phyloP scores from a whole-genome alignment of 805 yeast species.

The Blastobotrys peoriensis region DNA sequence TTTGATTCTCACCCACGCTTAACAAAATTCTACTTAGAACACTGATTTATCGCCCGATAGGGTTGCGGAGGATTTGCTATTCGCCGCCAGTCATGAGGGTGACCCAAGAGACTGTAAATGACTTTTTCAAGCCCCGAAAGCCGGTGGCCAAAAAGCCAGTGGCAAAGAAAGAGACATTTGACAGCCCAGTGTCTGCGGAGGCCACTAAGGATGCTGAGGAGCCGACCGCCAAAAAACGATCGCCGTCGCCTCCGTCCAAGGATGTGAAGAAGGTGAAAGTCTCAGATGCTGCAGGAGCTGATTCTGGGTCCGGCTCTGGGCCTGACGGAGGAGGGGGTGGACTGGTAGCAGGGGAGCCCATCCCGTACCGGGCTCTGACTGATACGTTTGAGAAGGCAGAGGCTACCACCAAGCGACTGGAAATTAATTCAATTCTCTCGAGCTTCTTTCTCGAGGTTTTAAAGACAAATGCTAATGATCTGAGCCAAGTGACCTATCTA shows the following conservation, averaged over 20 bases:
- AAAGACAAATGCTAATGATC: slow-evolving; percentile 43
- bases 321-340: neutral
- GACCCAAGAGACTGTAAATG: slow-evolving; percentile 4
- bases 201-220: neutral
- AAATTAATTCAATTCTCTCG: slow-evolving; percentile 70
- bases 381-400: slow-evolving; percentile 74
- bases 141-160: slow-evolving; percentile 2
- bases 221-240: neutral
- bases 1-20: too few relatives aligned
- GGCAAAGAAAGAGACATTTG: neutral
- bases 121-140: neutral
- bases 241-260: neutral
- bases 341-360: slow-evolving; percentile 12
- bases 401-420: slow-evolving; percentile 72
- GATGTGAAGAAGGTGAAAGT: neutral
- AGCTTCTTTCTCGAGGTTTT: slow-evolving; percentile 65
- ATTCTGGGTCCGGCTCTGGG: too few relatives aligned
- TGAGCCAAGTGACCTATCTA: slow-evolving; percentile 71
- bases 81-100: too few relatives aligned
- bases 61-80: too few relatives aligned
- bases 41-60: too few relatives aligned
- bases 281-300: too few relatives aligned
- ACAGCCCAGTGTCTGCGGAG: neutral
- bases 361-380: slow-evolving; percentile 42
- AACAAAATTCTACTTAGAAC: too few relatives aligned